Base-by-base conservation (phyloP, 495 filamentous ascomycete species). In the Xylaria telfairii region DNA sequence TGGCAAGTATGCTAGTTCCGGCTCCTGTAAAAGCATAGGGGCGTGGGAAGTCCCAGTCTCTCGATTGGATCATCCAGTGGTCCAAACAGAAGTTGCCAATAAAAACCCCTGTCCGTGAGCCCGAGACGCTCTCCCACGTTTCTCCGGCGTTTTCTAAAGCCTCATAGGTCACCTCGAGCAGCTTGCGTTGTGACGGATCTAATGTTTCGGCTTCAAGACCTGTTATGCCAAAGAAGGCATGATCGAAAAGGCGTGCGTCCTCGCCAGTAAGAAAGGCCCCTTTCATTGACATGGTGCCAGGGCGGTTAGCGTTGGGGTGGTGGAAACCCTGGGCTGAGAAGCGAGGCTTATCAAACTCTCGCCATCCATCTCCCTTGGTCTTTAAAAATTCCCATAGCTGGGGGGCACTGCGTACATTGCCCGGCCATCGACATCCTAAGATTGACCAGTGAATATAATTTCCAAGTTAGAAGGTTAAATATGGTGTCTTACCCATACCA, bases 131-230 rank as follows among this genome's bases (percentile, higher is more conserved):
- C 1, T 83, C 81, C 60, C 84, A 77, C 1, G 82, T 76, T 8
- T 83, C 78, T 6, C 89, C 88, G 3, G 82, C 67, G 1, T 71
- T 69, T 71, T 92, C 89, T 5, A 91, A 75, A 0, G 83, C 84
- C 70, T 92, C 88, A 63, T 90, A 92, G 3, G 82, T 80, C 0
- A 83, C 79, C 71, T 92, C 90, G 9, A 92, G 80, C 9, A 90
- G 75, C 2, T 89, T 74, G 0, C 83, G 68, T 54, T 83, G 81
- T 46, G 79, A 76, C 1, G 83, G 81, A 34, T 86, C 83, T 65
- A 86, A 66, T 0, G 78, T 62, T 68, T 75, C 75, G 19, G 85
- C 83, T 77, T 92, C 85, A 34, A 79, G 69, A 7, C 84, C 79
- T 5, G 83, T 85, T 26, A 91, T 88, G 17, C 82, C 82, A 79